These are phyloP conservation scores for Diutina rugosa DNA, from an alignment of 1,139 yeast species.

Conservation along the genomic window DNA sequence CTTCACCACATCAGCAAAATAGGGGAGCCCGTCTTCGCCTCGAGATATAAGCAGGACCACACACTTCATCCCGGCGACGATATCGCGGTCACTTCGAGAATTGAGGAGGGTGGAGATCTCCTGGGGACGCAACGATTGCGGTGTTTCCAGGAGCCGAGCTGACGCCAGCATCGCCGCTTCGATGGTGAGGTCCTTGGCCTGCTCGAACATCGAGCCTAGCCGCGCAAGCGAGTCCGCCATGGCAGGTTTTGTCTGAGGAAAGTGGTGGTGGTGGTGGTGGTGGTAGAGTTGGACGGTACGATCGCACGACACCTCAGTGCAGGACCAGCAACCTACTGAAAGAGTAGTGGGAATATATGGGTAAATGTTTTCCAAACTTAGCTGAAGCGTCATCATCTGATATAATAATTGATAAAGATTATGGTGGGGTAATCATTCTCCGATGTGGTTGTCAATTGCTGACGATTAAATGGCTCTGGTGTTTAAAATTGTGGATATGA, in stretches of 20 bases:
- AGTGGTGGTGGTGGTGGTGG: background rate
- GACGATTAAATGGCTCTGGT: too few species aligned
- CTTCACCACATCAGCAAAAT: constrained; percentile 82
- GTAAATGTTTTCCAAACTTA: too few species aligned
- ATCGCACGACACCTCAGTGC: too few species aligned
- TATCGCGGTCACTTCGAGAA: constrained; percentile 61
- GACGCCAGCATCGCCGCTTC: constrained; percentile 80
- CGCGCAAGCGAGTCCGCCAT: constrained; percentile 33
- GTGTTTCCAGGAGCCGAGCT: constrained; percentile 46
- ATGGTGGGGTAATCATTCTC: too few species aligned
- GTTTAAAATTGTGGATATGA: too few species aligned
- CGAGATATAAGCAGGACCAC: constrained; percentile 54
- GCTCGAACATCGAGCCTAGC: constrained; percentile 45
- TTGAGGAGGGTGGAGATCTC: constrained; percentile 58
- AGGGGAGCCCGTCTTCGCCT: constrained; percentile 49
- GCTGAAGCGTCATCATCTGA: too few species aligned
- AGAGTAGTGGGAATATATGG: too few species aligned
- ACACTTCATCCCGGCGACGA: constrained; percentile 63
- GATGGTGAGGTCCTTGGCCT: constrained; percentile 67
- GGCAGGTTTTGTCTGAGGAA: background rate
- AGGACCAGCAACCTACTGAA: too few species aligned
- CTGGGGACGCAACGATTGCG: constrained; percentile 39
- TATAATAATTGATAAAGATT: too few species aligned
- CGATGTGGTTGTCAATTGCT: too few species aligned
- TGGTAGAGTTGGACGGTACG: background rate